These are phyloP conservation scores for Quillaja saponaria DNA, from an alignment of 306 rosid species.

Conservation along the genomic window DNA sequence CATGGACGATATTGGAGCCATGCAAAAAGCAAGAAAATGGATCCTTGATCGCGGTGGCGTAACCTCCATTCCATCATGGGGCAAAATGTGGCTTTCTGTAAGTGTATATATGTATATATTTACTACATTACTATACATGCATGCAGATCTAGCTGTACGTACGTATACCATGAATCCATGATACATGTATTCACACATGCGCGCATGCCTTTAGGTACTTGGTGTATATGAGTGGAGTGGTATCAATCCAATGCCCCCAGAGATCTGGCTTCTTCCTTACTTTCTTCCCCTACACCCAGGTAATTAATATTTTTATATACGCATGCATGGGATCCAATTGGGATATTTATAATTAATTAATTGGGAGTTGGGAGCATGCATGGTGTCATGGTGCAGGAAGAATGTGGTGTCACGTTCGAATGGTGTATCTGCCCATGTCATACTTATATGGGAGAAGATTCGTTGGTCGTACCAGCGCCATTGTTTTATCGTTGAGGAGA, in stretches of 20 bases:
- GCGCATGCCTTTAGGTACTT: no score
- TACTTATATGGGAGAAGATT: slow-evolving; percentile 89
- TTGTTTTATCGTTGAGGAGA: slow-evolving; percentile 72
- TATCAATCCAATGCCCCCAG: slow-evolving; percentile 91
- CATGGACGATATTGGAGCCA: slow-evolving; percentile 66
- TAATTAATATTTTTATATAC: no score
- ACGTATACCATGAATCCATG: no score
- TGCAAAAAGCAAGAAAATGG: slow-evolving; percentile 70
- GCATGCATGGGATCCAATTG: no score
- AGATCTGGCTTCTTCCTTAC: slow-evolving; percentile 91
- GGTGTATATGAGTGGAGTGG: slow-evolving; percentile 93
- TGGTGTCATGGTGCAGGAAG: slow-evolving; percentile 91
- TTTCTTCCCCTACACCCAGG: slow-evolving; percentile 84
- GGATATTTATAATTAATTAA: background rate
- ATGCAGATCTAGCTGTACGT: no score
- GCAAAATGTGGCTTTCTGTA: slow-evolving; percentile 98
- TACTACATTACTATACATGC: no score
- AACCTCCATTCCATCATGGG: slow-evolving; percentile 74
- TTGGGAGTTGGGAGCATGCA: slow-evolving; percentile 55
- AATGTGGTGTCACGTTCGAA: slow-evolving; percentile 96
- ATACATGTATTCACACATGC: no score
- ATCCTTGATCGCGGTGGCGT: slow-evolving; percentile 86
- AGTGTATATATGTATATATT: no score
- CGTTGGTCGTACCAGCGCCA: slow-evolving; percentile 81
- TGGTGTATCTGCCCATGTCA: slow-evolving; percentile 95